phyloP scores from a whole-genome alignment of 257 asterid species.

The Buddleja alternifolia region DNA sequence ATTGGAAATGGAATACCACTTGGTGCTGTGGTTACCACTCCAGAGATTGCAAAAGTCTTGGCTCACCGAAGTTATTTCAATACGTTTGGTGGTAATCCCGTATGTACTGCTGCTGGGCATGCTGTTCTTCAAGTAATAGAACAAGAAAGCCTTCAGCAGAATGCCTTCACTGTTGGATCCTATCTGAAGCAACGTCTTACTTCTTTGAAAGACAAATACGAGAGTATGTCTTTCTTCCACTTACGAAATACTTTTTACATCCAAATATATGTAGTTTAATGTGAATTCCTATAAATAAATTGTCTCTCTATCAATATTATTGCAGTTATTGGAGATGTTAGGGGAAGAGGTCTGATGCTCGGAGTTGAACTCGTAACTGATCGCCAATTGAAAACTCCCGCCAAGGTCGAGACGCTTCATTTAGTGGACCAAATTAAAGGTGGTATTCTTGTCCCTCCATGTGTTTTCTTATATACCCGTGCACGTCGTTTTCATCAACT shows the following conservation, averaged over 20 bases:
- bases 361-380: constrained; percentile 93
- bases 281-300: too few relatives aligned
- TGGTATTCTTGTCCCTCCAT: too few relatives aligned
- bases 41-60: constrained; percentile 79
- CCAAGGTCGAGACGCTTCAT: constrained; percentile 70
- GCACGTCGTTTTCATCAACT: too few relatives aligned
- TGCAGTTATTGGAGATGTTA: constrained; percentile 86
- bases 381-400: constrained; percentile 73
- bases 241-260: not conserved
- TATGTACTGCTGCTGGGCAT: constrained; percentile 88
- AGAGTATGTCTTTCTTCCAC: constrained; percentile 49
- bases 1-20: constrained; percentile 97
- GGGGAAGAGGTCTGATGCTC: constrained; percentile 93
- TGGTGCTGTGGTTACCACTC: constrained; percentile 94
- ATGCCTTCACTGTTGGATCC: constrained; percentile 70
- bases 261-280: too few relatives aligned
- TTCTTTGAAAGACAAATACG: constrained; percentile 65
- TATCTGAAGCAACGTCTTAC: constrained; percentile 73
- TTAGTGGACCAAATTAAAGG: constrained; percentile 89
- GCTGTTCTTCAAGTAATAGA: constrained; percentile 88
- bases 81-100: constrained; percentile 95
- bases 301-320: too few relatives aligned
- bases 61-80: constrained; percentile 71
- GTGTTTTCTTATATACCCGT: too few relatives aligned
- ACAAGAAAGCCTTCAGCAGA: constrained; percentile 83